Conservation (phyloP, 2,329 filamentous ascomycete species). For the Phaeoacremonium minimum region DNA sequence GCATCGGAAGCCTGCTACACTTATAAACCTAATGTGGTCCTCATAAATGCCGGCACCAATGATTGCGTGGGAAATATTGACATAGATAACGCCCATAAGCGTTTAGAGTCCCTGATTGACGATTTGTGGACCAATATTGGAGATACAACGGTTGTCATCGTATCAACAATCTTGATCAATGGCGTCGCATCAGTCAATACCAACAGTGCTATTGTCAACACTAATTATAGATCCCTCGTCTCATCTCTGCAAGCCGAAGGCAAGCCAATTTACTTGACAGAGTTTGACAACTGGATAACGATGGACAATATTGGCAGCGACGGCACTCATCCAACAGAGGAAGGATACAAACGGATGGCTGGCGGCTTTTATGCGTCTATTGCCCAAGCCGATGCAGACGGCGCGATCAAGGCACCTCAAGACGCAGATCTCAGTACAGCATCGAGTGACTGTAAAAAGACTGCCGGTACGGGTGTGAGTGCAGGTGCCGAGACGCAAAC, state of each 20-base stretch:
- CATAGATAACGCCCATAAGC: slow-evolving; percentile 10
- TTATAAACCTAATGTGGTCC: slow-evolving; percentile 14
- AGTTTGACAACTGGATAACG: slow-evolving; percentile 2
- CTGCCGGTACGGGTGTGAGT: slow-evolving; percentile 11
- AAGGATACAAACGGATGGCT: slow-evolving; percentile 15
- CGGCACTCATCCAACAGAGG: slow-evolving; percentile 13
- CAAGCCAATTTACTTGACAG: slow-evolving; percentile 1
- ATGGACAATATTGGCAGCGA: slow-evolving; percentile 11
- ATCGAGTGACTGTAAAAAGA: slow-evolving; percentile 14
- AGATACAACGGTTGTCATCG: slow-evolving; percentile 19
- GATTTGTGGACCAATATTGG: slow-evolving; percentile 14
- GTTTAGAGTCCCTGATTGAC: slow-evolving; percentile 19
- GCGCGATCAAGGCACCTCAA: slow-evolving; percentile 4
- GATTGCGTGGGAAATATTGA: slow-evolving; percentile 16
- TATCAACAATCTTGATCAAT: slow-evolving; percentile 24
- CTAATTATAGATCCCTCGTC: slow-evolving; percentile 2
- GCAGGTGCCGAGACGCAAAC: slow-evolving; percentile 18
- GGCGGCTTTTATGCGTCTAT: slow-evolving; percentile 8
- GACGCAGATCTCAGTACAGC: slow-evolving; percentile 5
- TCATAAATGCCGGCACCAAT: slow-evolving; percentile 26
- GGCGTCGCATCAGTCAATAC: no score
- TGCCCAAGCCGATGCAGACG: neutral
- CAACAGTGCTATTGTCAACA: neutral
- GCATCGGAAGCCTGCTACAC: slow-evolving; percentile 1
- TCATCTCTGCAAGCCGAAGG: neutral